These are phyloP conservation scores for Didymella pomorum DNA, from an alignment of 2,329 filamentous ascomycete genomes.

Conservation along the genomic window DNA sequence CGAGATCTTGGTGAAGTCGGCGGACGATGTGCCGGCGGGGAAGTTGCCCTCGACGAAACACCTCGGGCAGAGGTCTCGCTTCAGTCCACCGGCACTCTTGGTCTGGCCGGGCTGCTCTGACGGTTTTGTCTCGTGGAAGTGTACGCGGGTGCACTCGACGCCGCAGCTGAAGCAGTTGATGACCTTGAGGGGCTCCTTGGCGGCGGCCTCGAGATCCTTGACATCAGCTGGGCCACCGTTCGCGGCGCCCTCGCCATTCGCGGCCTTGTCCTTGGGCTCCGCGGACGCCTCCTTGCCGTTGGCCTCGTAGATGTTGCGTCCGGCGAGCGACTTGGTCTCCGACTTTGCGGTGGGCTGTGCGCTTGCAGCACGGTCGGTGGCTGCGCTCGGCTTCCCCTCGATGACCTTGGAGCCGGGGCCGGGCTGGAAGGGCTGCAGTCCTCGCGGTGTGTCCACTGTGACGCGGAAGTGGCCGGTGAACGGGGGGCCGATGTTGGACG, in stretches of 20 bases:
- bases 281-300: constrained; percentile 82
- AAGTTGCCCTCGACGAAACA: constrained; percentile 88
- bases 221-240: constrained; percentile 71
- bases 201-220: constrained; percentile 67
- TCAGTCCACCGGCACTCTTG: constrained; percentile 67
- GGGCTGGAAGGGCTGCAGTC: constrained; percentile 94
- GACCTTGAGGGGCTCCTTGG: constrained; percentile 70
- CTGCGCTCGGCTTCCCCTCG: constrained; percentile 66
- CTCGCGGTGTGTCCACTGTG: constrained; percentile 92
- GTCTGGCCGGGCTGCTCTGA: constrained; percentile 56
- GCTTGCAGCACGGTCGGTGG: constrained; percentile 76
- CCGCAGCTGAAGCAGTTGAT: constrained; percentile 91
- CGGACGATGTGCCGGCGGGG: constrained; percentile 77
- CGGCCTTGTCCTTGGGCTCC: constrained; percentile 69
- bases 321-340: constrained; percentile 89
- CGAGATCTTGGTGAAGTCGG: constrained; percentile 87
- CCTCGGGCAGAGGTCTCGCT: constrained; percentile 89
- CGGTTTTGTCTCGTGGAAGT: constrained; percentile 74
- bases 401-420: constrained; percentile 73
- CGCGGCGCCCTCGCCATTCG: constrained; percentile 69
- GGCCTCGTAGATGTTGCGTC: constrained; percentile 94
- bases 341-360: constrained; percentile 73
- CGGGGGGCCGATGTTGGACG: constrained; percentile 92
- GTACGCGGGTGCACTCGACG: constrained; percentile 80
- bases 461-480: constrained; percentile 98